These are phyloP conservation scores for Dryas integrifolia DNA, from an alignment of 331 rosid species.

Conservation along the genomic window DNA sequence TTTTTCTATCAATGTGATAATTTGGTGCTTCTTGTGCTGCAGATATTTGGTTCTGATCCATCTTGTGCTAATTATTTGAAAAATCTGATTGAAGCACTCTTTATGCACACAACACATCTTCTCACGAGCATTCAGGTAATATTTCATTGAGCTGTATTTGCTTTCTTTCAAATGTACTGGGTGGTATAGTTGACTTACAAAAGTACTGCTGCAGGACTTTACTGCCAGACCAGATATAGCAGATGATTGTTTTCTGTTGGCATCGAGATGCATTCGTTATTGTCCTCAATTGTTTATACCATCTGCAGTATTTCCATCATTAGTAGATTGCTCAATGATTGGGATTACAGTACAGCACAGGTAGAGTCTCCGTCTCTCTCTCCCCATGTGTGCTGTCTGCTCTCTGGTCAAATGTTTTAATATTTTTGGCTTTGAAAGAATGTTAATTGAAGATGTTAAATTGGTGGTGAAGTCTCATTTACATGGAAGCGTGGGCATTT, in stretches of 20 bases:
- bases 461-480: too few species aligned
- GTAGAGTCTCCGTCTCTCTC: conserved; percentile 29
- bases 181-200: conserved; percentile 18
- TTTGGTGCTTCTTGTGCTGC: conserved; percentile 41
- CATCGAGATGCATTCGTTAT: conserved; percentile 98
- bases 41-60: conserved; percentile 98
- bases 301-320: conserved; percentile 74
- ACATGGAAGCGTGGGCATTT: not conserved
- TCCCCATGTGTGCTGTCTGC: not conserved
- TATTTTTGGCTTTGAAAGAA: too few species aligned
- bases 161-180: conserved; percentile 19
- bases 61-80: conserved; percentile 87
- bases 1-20: conserved; percentile 20
- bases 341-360: conserved; percentile 97
- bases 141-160: conserved; percentile 15
- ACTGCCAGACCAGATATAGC: conserved; percentile 99
- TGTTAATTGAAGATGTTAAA: too few species aligned
- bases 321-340: conserved; percentile 92
- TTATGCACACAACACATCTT: conserved; percentile 73
- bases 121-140: conserved; percentile 85
- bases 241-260: conserved; percentile 97
- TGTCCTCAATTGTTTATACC: conserved; percentile 96
- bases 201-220: conserved; percentile 75
- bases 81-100: conserved; percentile 86
- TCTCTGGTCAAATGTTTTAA: too few species aligned